Base-by-base conservation (phyloP, 1,284 basidiomycete genomes). In the Malassezia obtusa region DNA sequence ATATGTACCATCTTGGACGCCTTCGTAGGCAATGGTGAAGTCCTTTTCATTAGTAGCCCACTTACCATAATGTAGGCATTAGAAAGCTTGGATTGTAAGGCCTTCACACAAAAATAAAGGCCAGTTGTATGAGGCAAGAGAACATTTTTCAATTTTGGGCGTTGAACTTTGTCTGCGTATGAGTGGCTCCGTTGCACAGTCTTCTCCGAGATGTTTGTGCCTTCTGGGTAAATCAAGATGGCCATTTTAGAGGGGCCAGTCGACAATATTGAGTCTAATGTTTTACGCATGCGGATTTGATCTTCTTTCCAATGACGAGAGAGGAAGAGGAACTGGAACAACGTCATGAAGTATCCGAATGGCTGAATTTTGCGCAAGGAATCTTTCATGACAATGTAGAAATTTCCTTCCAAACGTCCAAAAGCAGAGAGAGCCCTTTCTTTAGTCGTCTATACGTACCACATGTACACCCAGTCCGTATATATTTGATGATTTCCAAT, bases 401-500 rank as follows among this genome's bases (percentile, higher is more conserved):
- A 19, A 14, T 32, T 15, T 12, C 17, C 26, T 21, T 19, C 36
- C 6, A 38, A 26, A 5, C 15, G 3, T 3, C 36, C 37, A 33
- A 11, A 28, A 17, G 14, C 3, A 7, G 45, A 24, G 11, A 47
- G 37, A 35, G 17, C 14, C 43, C 43, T 45, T 14, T 4, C 4
- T 11, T 45, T 5, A 31, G 28, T 1, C 2, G 14, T 26, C 8
- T 14, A 1, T 7, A 31, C 43, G 15, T 31, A 46, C 47, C 47
- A 49, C 37, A 49, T 38, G 47, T 49, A 49, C 17, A 40, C 36
- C 47, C 47, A 49, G 32, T 49, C 47, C 6, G 47, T 49, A 19
- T 49, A 49, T 15, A 49, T 38, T 14, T 49, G 47, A 17, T 49
- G 47, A 31, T 49, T 49, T 6, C n/a, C 28, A 12, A 49, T 40